Evolutionary conservation across 352 stramenopile species (phyloP).

Genomic region (Phytophthora multivora): DNA sequence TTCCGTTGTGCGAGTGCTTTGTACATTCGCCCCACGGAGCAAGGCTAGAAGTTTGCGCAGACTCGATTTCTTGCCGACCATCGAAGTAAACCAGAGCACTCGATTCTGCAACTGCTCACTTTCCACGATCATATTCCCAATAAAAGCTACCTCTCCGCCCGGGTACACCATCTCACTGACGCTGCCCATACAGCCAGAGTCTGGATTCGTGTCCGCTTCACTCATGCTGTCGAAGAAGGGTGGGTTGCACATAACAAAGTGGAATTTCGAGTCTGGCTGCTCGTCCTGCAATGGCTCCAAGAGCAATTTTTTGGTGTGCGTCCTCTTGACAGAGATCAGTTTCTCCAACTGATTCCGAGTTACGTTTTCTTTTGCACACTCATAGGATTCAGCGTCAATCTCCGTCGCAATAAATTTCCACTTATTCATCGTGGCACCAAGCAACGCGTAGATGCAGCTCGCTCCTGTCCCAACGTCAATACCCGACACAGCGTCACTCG

Average conservation of each 20-base stretch:
- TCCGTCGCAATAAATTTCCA: conserved; percentile 96
- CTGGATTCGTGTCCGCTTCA: conserved; percentile 81
- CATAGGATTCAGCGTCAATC: conserved; percentile 88
- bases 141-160: conserved; percentile 95
- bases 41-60: conserved; percentile 88
- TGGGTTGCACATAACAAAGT: conserved; percentile 98
- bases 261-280: conserved; percentile 40
- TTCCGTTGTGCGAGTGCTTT: conserved; percentile 90
- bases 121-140: conserved; percentile 92
- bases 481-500: conserved; percentile 44
- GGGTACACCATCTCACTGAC: conserved; percentile 85
- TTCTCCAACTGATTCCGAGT: conserved; percentile 81
- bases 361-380: conserved; percentile 89
- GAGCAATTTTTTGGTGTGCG: conserved; percentile 48
- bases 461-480: conserved; percentile 97
- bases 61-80: conserved; percentile 93
- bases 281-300: conserved; percentile 51
- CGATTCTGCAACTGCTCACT: conserved; percentile 76
- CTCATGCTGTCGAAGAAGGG: conserved; percentile 93
- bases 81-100: conserved; percentile 95
- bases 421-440: conserved; percentile 85
- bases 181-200: conserved; percentile 73
- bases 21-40: conserved; percentile 67
- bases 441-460: conserved; percentile 95
- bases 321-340: conserved; percentile 61